phyloP scores from a whole-genome alignment of 2,329 filamentous ascomycete species.

The Colletotrichum nymphaeae region DNA sequence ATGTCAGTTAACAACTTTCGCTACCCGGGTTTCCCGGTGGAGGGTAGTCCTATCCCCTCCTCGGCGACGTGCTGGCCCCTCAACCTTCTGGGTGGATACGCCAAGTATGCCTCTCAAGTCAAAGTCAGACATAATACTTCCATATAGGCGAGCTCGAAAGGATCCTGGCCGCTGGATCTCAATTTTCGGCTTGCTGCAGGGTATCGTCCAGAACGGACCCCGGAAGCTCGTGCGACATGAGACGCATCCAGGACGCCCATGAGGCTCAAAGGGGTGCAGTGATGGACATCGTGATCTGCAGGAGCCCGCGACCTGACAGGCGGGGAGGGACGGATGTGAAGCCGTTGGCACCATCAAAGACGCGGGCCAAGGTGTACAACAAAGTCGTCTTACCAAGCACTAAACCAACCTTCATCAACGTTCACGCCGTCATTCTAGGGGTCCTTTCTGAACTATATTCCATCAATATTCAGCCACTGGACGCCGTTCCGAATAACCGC shows the following conservation, averaged over 20 bases:
- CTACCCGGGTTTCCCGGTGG: constrained; percentile 18
- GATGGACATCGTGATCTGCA: constrained; percentile 23
- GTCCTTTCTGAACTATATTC: not conserved
- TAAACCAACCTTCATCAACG: not conserved
- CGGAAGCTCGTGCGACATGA: constrained; percentile 19
- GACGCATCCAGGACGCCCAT: constrained; percentile 17
- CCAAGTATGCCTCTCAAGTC: constrained; percentile 6
- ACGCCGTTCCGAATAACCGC: not conserved
- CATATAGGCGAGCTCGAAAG: not conserved
- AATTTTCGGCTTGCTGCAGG: constrained; percentile 21
- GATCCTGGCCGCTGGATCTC: not conserved
- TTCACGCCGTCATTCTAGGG: no score
- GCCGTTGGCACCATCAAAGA: constrained; percentile 11
- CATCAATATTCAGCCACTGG: not conserved
- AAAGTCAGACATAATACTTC: not conserved
- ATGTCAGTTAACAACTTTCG: not conserved
- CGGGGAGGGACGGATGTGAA: constrained; percentile 26
- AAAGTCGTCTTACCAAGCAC: not conserved
- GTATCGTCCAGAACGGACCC: constrained; percentile 7
- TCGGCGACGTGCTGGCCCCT: constrained; percentile 19
- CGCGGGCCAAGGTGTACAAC: not conserved
- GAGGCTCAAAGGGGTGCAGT: constrained; percentile 31
- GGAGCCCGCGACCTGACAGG: constrained; percentile 28
- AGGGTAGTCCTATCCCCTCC: constrained; percentile 4
- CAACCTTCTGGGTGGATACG: constrained; percentile 20